Percentiles rank a stretch among this genome's conserved stretches.
Evolutionary conservation across 1,139 yeast genomes (phyloP).

Genomic region (Yueomyces sp.): DNA sequence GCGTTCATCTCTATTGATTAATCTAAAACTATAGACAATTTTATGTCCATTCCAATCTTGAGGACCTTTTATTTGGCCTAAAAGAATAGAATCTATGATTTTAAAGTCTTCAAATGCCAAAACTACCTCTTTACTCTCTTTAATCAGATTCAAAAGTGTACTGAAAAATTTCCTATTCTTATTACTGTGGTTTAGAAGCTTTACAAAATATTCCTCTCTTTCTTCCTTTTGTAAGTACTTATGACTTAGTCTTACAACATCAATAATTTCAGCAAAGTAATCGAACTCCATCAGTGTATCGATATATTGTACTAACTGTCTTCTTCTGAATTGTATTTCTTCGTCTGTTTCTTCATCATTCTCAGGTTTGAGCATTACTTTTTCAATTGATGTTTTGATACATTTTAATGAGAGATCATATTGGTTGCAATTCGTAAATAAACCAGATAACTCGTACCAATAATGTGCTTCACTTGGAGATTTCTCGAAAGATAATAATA

Average conservation of each 20-base stretch:
- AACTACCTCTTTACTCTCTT: conserved; percentile 6
- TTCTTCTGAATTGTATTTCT: conserved; percentile 11
- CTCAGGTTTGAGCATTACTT: conserved; percentile 10
- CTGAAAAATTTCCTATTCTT: conserved; percentile 13
- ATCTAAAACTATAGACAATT: conserved; percentile 18
- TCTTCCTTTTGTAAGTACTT: conserved; percentile 9
- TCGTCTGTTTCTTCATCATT: conserved; percentile 9
- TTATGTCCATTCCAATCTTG: conserved; percentile 15
- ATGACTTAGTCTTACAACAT: conserved; percentile 20
- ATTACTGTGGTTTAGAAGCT: conserved; percentile 15
- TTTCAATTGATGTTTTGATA: conserved; percentile 19
- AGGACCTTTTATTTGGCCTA: background rate
- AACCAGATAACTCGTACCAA: conserved; percentile 12
- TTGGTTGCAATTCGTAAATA: conserved; percentile 10
- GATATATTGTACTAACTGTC: conserved; percentile 17
- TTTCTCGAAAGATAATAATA: conserved; percentile 10
- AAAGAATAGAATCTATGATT: conserved; percentile 33
- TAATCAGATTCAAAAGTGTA: conserved; percentile 13
- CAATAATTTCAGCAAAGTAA: conserved; percentile 19
- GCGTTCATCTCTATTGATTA: conserved; percentile 18
- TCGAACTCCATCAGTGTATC: conserved; percentile 16
- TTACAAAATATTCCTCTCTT: conserved; percentile 14
- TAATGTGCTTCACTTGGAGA: conserved; percentile 8
- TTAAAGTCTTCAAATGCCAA: conserved; percentile 28
- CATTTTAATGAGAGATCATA: conserved; percentile 15